phyloP scores from a whole-genome alignment of 352 stramenopile genomes.

The Phytophthora kernoviae region DNA sequence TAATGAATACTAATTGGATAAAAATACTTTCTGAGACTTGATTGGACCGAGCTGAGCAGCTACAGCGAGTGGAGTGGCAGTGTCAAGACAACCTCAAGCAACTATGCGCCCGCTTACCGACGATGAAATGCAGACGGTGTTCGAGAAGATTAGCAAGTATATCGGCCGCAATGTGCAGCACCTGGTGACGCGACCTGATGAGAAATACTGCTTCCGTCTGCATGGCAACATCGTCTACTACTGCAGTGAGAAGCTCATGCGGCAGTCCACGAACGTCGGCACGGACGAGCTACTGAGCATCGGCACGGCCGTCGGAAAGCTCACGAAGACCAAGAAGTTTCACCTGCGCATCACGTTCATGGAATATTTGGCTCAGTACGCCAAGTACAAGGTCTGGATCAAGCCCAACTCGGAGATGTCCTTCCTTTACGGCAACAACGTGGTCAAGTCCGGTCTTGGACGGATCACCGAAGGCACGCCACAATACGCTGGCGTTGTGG shows the following conservation, averaged over 20 bases:
- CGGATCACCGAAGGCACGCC: slow-evolving; percentile 98
- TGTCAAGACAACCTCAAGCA: background rate
- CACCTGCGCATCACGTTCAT: slow-evolving; percentile 98
- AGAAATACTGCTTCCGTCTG: slow-evolving; percentile 98
- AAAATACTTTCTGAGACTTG: slow-evolving; percentile 6
- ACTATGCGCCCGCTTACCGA: slow-evolving; percentile 97
- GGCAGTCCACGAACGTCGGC: slow-evolving; percentile 94
- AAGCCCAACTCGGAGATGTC: slow-evolving; percentile 99
- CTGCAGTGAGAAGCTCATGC: slow-evolving; percentile 97
- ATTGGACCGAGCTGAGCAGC: background rate
- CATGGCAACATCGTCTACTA: slow-evolving; percentile 98
- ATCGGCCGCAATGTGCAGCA: slow-evolving; percentile 97
- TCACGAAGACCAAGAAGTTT: slow-evolving; percentile 99
- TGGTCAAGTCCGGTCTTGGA: slow-evolving; percentile 97
- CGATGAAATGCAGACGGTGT: slow-evolving; percentile 95
- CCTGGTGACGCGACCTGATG: slow-evolving; percentile 96
- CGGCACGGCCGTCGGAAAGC: slow-evolving; percentile 98
- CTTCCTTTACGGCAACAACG: slow-evolving; percentile 99
- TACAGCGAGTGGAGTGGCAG: background rate
- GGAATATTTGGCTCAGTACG: slow-evolving; percentile 98
- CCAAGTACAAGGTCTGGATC: slow-evolving; percentile 99
- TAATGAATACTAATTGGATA: slow-evolving; percentile 9
- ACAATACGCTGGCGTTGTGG: slow-evolving; percentile 98
- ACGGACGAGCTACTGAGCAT: slow-evolving; percentile 96
- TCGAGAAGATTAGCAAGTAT: slow-evolving; percentile 99